Percentiles rank a stretch among this genome's conserved stretches.
Conservation (phyloP, 352 stramenopile species). For the Pythium guiyangense region DNA sequence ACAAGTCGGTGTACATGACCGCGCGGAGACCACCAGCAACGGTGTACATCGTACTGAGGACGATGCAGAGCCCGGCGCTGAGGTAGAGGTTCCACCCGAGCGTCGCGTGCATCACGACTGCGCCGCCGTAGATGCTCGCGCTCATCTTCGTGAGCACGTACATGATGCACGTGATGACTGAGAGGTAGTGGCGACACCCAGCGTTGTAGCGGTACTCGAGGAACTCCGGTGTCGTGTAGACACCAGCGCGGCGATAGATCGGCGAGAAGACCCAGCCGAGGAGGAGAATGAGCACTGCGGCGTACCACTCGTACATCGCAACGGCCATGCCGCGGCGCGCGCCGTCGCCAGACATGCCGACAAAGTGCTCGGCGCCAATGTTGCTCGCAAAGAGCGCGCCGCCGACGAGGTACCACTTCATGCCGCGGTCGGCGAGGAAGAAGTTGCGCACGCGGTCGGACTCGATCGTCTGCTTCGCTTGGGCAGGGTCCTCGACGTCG, state of each 20-base stretch:
- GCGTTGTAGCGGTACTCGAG: constrained; percentile 45
- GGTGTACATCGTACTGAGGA: constrained; percentile 52
- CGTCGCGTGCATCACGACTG: constrained; percentile 54
- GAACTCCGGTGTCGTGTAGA: constrained; percentile 56
- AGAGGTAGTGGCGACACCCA: constrained; percentile 51
- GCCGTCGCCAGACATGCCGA: constrained; percentile 62
- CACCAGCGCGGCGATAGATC: constrained; percentile 49
- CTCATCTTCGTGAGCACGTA: constrained; percentile 69
- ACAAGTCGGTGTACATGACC: constrained; percentile 70
- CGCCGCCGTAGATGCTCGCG: constrained; percentile 61
- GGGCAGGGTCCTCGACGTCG: constrained; percentile 17
- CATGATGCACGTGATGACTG: constrained; percentile 54
- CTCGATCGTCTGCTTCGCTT: constrained; percentile 22
- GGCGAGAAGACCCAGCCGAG: constrained; percentile 61
- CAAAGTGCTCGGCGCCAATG: constrained; percentile 68
- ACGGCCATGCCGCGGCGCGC: constrained; percentile 52
- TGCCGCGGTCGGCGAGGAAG: constrained; percentile 58
- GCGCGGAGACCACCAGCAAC: constrained; percentile 52
- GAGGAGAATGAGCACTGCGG: constrained; percentile 45
- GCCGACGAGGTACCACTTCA: constrained; percentile 66
- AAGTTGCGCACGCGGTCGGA: constrained; percentile 38
- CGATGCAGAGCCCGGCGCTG: constrained; percentile 40
- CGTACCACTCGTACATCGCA: constrained; percentile 65
- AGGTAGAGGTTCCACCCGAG: constrained; percentile 60
- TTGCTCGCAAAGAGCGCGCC: constrained; percentile 61